These are phyloP conservation scores for Pseudocercospora pini-densiflorae DNA, from an alignment of 2,329 filamentous ascomycete species.

Conservation along the genomic window DNA sequence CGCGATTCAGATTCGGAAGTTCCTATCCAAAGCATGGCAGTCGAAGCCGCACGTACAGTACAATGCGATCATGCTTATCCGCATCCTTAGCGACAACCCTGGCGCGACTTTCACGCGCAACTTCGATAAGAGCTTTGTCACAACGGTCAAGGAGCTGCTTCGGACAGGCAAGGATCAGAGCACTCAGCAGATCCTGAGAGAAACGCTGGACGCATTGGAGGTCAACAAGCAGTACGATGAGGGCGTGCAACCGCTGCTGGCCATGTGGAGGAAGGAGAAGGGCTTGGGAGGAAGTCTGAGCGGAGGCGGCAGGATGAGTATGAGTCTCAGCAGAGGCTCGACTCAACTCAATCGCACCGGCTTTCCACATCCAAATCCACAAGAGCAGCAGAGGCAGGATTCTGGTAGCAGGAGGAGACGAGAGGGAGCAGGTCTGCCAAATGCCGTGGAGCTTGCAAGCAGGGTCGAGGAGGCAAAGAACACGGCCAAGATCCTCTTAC, in stretches of 20 bases:
- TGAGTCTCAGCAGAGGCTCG: neutral
- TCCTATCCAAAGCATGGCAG: conserved; percentile 70
- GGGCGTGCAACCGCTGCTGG: conserved; percentile 69
- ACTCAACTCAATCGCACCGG: neutral
- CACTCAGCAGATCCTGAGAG: conserved; percentile 83
- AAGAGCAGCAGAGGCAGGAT: conserved; percentile 8
- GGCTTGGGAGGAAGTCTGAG: conserved; percentile 43
- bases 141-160: conserved; percentile 75
- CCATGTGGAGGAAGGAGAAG: conserved; percentile 93
- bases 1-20: conserved; percentile 80
- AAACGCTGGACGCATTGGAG: conserved; percentile 82
- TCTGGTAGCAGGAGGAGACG: conserved; percentile 10
- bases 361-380: conserved; percentile 3
- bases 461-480: conserved; percentile 89
- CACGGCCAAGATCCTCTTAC: conserved; percentile 87
- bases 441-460: conserved; percentile 75
- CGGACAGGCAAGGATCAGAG: conserved; percentile 71
- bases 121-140: conserved; percentile 81
- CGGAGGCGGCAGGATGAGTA: conserved; percentile 11
- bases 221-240: conserved; percentile 73
- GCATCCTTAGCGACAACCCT: conserved; percentile 91
- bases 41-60: conserved; percentile 77
- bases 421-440: conserved; percentile 53
- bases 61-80: conserved; percentile 93
- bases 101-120: conserved; percentile 89